phyloP scores from a whole-genome alignment of 1,284 basidiomycete species.

The Fomitopsis pinicola region DNA sequence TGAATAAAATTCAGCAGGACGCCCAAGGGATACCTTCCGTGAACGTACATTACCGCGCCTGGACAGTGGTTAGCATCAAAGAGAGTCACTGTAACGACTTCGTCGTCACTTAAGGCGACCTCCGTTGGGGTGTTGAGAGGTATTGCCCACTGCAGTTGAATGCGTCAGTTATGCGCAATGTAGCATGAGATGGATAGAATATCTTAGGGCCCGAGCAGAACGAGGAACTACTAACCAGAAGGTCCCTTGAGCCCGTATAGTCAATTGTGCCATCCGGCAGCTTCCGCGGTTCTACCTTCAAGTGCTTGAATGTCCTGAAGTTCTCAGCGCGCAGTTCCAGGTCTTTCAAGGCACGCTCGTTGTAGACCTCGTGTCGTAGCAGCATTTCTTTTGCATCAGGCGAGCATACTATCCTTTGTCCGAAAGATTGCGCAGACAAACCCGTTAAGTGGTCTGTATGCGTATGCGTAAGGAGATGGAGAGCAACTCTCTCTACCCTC shows the following conservation, averaged over 20 bases:
- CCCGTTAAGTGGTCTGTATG: slow-evolving; percentile 81
- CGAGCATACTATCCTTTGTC: slow-evolving; percentile 68
- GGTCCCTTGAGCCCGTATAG: slow-evolving; percentile 53
- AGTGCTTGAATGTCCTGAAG: slow-evolving; percentile 60
- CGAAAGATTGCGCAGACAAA: slow-evolving; percentile 66
- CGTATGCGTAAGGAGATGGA: slow-evolving; percentile 79
- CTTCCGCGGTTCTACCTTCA: slow-evolving; percentile 52
- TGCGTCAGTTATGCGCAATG: not conserved
- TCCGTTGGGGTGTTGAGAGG: slow-evolving; percentile 61
- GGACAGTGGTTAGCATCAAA: slow-evolving; percentile 95
- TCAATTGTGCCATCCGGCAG: slow-evolving; percentile 43
- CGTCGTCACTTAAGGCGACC: slow-evolving; percentile 53
- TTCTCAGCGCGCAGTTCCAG: slow-evolving; percentile 50
- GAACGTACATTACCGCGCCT: slow-evolving; percentile 81
- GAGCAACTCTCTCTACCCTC: slow-evolving; percentile 41
- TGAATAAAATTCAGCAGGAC: slow-evolving; percentile 27
- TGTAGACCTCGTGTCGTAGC: slow-evolving; percentile 66
- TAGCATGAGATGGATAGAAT: not conserved
- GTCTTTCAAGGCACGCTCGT: slow-evolving; percentile 54
- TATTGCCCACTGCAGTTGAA: slow-evolving; percentile 37
- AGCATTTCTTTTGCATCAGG: slow-evolving; percentile 81
- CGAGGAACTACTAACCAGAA: slow-evolving; percentile 45
- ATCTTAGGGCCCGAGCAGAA: no score
- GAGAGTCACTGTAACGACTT: slow-evolving; percentile 70
- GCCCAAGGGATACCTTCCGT: not conserved